Conservation (phyloP, 2,329 filamentous ascomycete genomes). For the Bertia moriformis region DNA sequence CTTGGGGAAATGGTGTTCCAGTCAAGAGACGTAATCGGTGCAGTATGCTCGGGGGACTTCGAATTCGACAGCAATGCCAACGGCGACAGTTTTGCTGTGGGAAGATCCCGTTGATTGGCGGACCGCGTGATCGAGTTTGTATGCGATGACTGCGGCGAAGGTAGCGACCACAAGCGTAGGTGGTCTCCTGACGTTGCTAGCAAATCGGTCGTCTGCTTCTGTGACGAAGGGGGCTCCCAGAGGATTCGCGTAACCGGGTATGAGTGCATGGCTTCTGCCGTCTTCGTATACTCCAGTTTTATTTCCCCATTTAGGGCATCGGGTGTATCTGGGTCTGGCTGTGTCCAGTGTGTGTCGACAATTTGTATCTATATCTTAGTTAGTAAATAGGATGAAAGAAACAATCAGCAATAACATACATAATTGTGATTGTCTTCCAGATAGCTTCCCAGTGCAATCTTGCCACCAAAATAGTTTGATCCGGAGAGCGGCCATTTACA, state of each 20-base stretch:
- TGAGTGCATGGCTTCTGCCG: conserved; percentile 92
- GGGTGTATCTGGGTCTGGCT: conserved; percentile 55
- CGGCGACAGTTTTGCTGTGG: conserved; percentile 71
- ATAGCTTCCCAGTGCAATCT: conserved; percentile 90
- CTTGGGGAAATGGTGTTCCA: conserved; percentile 97
- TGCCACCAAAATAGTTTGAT: conserved; percentile 51
- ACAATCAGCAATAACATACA: conserved; percentile 28
- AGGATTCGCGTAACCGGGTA: conserved; percentile 90
- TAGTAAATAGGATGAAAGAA: conserved; percentile 4
- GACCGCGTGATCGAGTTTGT: conserved; percentile 54
- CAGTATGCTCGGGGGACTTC: conserved; percentile 95
- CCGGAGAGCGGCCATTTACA: conserved; percentile 87
- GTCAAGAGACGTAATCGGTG: conserved; percentile 86
- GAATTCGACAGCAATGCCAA: conserved; percentile 89
- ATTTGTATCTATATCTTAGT: conserved; percentile 69
- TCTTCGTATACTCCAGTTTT: conserved; percentile 77
- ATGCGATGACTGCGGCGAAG: conserved; percentile 39
- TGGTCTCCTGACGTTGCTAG: conserved; percentile 92
- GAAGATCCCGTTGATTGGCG: conserved; percentile 36
- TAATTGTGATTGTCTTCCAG: conserved; percentile 97
- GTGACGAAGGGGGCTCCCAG: conserved; percentile 89
- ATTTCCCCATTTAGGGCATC: conserved; percentile 58
- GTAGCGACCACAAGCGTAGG: conserved; percentile 82
- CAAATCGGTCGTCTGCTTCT: conserved; percentile 89
- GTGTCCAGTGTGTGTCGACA: conserved; percentile 68